Evolutionary conservation across 768 basidiomycete genomes (phyloP), one percentile per base, ranked within the genome.

Genomic region (Collybia sordida): DNA sequence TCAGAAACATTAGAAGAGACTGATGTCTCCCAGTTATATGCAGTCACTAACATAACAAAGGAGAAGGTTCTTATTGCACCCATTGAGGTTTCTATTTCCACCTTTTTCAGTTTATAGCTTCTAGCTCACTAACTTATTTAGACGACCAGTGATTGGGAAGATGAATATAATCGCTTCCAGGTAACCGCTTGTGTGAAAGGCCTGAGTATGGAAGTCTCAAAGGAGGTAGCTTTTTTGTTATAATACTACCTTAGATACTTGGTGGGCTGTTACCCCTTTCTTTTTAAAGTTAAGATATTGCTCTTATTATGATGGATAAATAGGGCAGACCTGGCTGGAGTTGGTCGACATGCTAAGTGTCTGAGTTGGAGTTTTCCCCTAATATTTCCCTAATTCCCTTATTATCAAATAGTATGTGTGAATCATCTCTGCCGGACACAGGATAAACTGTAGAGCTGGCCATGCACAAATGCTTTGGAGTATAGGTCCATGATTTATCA

Each of bases 1-100:
- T 37, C 27, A 14, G 31, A 31, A 45, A 7, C 3, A 15, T 28
- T 58, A 21, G 31, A 47, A 15, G 44, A 54, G 43, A 21, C 28
- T 6, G 50, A 60, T 15, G 47, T 60, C 18, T 28, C 52, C 4
- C 24, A 60, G 5, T 53, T 62, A 24, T 36, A 54, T 23, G 45
- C 53, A 4, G 53, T 60, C 24, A 60, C 51, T 7, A 25, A 44
- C 9, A 18, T 57, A 4, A 40, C 19, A 21, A 50, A 47, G 8
- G 61, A 57, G 23, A 55, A 60, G 39, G 41, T 68, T 25, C 17
- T 59, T 19, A 56, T 59, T 14, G 31, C 47, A 19, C 64, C 67
- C 11, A 47, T 72, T 47, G 60, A 56, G 36, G 71, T 68, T 34
- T 27, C 45, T 50, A 23, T 31, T 18, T 48, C 45, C 19, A 8